These are phyloP conservation scores for Podila horticola DNA, from an alignment of 192 early-diverging fungal species.

Conservation along the genomic window DNA sequence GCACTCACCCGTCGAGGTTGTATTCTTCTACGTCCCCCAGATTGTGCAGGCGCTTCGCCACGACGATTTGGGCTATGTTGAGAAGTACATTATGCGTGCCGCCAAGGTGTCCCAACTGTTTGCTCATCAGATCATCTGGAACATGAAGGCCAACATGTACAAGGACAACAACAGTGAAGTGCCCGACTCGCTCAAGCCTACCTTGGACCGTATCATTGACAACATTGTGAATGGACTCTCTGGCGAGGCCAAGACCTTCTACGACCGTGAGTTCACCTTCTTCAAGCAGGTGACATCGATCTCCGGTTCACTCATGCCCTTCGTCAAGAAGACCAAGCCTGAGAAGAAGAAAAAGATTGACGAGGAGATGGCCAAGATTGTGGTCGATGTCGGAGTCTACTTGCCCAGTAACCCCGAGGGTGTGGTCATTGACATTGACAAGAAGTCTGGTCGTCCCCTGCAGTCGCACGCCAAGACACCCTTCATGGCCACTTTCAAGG, in stretches of 20 bases:
- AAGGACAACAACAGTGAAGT: conserved; percentile 56
- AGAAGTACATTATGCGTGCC: conserved; percentile 93
- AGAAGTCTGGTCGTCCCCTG: conserved; percentile 91
- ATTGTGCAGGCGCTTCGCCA: conserved; percentile 95
- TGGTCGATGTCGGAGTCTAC: conserved; percentile 97
- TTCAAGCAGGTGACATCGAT: conserved; percentile 97
- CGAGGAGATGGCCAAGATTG: conserved; percentile 95
- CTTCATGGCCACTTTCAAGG: conserved; percentile 98
- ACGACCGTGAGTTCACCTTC: conserved; percentile 96
- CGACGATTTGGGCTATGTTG: conserved; percentile 92
- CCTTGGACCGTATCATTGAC: conserved; percentile 87
- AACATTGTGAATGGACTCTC: conserved; percentile 84
- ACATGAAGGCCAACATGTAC: conserved; percentile 97
- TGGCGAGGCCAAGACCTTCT: conserved; percentile 90
- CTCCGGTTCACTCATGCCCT: conserved; percentile 96
- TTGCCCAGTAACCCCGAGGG: conserved; percentile 98
- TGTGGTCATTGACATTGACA: conserved; percentile 94
- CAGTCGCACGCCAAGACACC: conserved; percentile 99
- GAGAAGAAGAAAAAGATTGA: conserved; percentile 99
- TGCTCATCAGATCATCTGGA: conserved; percentile 99
- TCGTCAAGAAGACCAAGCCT: conserved; percentile 86
- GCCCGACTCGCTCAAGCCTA: conserved; percentile 91
- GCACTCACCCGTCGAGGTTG: conserved; percentile 89
- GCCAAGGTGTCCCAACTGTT: conserved; percentile 95
- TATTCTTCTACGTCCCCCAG: conserved; percentile 99